Evolutionary conservation across 148 eudicot genomes (phyloP).

Genomic region (Camellia sinensis): DNA sequence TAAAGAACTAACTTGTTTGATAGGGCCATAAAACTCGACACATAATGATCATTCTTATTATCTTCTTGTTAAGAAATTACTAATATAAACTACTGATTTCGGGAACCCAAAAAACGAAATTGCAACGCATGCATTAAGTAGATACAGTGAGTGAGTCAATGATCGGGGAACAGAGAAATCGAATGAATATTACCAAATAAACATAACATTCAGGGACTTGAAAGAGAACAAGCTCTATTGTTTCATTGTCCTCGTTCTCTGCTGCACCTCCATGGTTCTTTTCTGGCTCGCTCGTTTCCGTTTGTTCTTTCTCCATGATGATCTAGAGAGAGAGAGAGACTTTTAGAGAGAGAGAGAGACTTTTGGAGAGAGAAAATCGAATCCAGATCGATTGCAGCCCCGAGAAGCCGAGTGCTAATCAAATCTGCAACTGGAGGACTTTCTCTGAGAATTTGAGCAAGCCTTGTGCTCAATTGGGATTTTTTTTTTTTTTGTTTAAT

Average conservation of each 20-base stretch:
- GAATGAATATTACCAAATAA: constrained; percentile 56
- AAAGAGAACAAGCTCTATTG: constrained; percentile 76
- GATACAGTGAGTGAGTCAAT: neutral
- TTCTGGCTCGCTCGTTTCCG: constrained; percentile 8
- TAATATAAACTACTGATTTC: constrained; percentile 2
- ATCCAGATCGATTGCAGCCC: neutral
- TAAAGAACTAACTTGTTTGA: too few species aligned
- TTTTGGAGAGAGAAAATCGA: constrained; percentile 10
- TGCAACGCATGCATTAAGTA: neutral
- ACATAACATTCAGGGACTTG: constrained; percentile 95
- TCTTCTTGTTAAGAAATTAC: neutral
- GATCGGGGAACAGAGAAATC: neutral
- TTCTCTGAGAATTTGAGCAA: neutral
- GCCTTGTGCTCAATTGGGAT: neutral
- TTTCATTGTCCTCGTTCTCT: constrained; percentile 39
- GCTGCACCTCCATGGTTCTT: constrained; percentile 22
- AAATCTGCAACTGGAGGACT: neutral
- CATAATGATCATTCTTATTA: too few species aligned
- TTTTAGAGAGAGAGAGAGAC: constrained; percentile 7
- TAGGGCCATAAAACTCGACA: too few species aligned
- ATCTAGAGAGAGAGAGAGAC: constrained; percentile 13
- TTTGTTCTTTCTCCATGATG: constrained; percentile 33
- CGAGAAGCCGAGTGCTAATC: neutral
- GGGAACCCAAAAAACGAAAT: neutral
- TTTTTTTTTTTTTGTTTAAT: neutral